Conservation (phyloP, 805 yeast species). For the Pichia sporocuriosa region DNA sequence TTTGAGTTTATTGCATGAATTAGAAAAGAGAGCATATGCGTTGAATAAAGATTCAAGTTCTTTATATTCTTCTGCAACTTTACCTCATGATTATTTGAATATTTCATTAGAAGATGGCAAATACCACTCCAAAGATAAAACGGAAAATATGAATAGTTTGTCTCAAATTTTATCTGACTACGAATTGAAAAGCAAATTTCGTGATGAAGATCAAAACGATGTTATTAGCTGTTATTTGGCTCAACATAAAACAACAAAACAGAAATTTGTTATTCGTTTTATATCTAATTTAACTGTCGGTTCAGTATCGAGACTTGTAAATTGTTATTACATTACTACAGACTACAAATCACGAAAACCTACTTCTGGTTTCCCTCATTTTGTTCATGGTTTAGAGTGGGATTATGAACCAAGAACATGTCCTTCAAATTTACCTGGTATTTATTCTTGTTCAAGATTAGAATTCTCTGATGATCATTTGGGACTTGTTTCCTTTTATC, state of each 20-base stretch:
- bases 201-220: constrained; percentile 10
- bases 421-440: constrained; percentile 4
- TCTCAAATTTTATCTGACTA: constrained; percentile 4
- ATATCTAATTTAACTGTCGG: constrained; percentile 13
- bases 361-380: neutral
- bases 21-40: constrained; percentile 1
- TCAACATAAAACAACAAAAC: constrained; percentile 10
- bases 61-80: neutral
- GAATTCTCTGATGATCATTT: constrained; percentile 2
- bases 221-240: constrained; percentile 5
- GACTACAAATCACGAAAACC: constrained; percentile 3
- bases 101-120: constrained; percentile 4
- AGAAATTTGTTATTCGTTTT: constrained; percentile 10
- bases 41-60: neutral
- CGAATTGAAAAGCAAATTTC: constrained; percentile 15
- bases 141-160: neutral
- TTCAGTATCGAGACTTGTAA: constrained; percentile 10
- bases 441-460: constrained; percentile 8
- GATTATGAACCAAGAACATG: constrained; percentile 8
- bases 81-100: constrained; percentile 13
- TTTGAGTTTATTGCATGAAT: constrained; percentile 4
- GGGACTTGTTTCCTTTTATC: constrained; percentile 8
- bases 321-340: constrained; percentile 11
- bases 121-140: neutral
- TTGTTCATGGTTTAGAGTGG: constrained; percentile 1